Evolutionary conservation across 352 stramenopile species (phyloP), one percentile per base, ranked within the genome.

Genomic region (Globisporangium cederbergense): DNA sequence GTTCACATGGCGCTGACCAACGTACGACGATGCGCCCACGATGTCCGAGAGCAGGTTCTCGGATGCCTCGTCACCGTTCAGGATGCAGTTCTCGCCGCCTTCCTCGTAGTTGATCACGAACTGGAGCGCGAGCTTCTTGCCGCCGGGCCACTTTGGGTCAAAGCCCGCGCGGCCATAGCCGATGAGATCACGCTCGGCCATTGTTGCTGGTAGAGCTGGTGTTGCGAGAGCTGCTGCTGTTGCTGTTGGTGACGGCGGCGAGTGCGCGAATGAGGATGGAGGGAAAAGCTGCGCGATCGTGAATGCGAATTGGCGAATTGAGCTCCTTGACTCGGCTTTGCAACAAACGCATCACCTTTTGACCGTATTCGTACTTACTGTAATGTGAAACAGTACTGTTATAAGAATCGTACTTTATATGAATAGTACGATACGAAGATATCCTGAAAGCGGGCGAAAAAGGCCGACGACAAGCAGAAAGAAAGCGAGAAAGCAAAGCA

Each of bases 61-160:
- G 25, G 84, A 97, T 58, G 83, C 79, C 9, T 47, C 56, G 71
- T 98, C 93, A 3, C 93, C 92, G 70, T 98, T 86, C 18, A 98
- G 77, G 22, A 97, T 68, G 63, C 91, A 98, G 72, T 92, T 98
- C 71, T 99, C 96, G 43, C 93, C 93, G 46, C 96, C 96, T 74
- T 98, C 96, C 77, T 99, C 95, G 75, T 98, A 99, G 79, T 99
- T 99, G 64, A 99, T 88, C 7, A 99, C 96, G 67, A 99, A 97
- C 71, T 98, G 96, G 46, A 91, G 62, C 36, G 95, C 95, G 47
- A 98, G 74, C 67, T 96, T 93, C 71, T 91, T 87, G 65, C 74
- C 69, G 62, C 75, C 64, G 43, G 93, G 91, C 93, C 96, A 86
- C 69, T 91, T 77, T 47, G 87, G 79, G 62, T 92, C 81, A 28